Percentiles rank a stretch among this genome's conserved stretches.
Conservation (phyloP, 2,329 filamentous ascomycete species). For the Apiospora pterosperma region DNA sequence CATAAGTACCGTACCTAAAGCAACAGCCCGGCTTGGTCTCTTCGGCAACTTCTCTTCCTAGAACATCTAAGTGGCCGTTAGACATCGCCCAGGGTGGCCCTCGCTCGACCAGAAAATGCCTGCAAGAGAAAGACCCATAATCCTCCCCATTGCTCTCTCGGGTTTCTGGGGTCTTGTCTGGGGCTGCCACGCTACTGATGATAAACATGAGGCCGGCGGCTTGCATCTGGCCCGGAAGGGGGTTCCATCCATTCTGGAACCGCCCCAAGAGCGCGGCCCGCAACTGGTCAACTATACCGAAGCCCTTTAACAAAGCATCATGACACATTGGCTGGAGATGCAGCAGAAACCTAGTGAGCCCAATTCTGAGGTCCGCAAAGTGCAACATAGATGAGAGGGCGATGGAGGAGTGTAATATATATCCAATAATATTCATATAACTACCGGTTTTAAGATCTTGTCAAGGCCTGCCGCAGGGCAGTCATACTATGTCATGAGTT, state of each 20-base stretch:
- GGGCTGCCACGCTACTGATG: too few relatives aligned
- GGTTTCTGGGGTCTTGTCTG: too few relatives aligned
- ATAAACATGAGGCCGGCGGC: too few relatives aligned
- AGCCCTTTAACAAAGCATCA: conserved; percentile 11
- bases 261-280: too few relatives aligned
- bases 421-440: too few relatives aligned
- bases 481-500: conserved; percentile 10
- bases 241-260: too few relatives aligned
- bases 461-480: not conserved
- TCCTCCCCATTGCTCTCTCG: too few relatives aligned
- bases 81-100: not conserved
- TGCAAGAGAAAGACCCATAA: too few relatives aligned
- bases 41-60: not conserved
- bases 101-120: too few relatives aligned
- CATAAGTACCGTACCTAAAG: not conserved
- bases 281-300: too few relatives aligned
- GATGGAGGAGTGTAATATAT: conserved; percentile 9
- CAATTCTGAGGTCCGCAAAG: conserved; percentile 9
- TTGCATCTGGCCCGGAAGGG: too few relatives aligned
- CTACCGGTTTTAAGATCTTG: too few relatives aligned
- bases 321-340: conserved; percentile 7
- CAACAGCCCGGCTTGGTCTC: not conserved
- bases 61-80: not conserved
- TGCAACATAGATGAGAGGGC: conserved; percentile 7
- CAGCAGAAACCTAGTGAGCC: conserved; percentile 7